phyloP scores from a whole-genome alignment of 2,329 filamentous ascomycete species.

The Zymoseptoria pseudotritici region DNA sequence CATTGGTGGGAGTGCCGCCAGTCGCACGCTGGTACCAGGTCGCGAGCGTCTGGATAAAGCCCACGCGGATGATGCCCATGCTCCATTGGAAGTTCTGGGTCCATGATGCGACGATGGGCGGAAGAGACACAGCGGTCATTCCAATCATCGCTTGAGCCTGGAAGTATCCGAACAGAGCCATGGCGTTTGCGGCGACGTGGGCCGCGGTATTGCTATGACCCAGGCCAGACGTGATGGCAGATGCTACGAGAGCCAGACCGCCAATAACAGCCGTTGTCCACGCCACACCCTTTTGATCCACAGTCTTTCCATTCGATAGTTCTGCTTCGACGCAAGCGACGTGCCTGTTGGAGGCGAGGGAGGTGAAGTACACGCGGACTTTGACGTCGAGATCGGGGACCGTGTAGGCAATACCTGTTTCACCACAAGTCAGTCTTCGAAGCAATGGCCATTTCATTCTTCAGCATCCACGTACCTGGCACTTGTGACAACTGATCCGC shows the following conservation, averaged over 20 bases:
- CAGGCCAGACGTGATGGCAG: conserved; percentile 79
- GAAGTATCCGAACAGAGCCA: conserved; percentile 93
- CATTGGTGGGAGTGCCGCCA: conserved; percentile 71
- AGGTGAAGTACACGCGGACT: conserved; percentile 74
- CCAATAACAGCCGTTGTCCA: conserved; percentile 87
- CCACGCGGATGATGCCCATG: conserved; percentile 85
- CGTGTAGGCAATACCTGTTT: conserved; percentile 66
- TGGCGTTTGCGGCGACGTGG: conserved; percentile 85
- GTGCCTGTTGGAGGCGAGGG: conserved; percentile 53
- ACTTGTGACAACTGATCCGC: conserved; percentile 55
- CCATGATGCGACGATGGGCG: conserved; percentile 85
- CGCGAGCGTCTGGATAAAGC: conserved; percentile 80
- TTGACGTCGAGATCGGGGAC: conserved; percentile 87
- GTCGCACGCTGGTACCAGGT: conserved; percentile 96
- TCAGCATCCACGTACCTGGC: conserved; percentile 46
- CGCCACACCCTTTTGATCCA: conserved; percentile 79
- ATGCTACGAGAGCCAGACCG: conserved; percentile 72
- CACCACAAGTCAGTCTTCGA: conserved; percentile 3
- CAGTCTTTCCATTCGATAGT: conserved; percentile 86
- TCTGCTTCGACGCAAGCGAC: conserved; percentile 83
- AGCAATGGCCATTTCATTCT: background rate
- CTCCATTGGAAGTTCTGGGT: conserved; percentile 98
- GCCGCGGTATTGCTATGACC: conserved; percentile 91
- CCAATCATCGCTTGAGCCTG: conserved; percentile 89
- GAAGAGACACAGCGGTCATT: conserved; percentile 70